Evolutionary conservation across 2,329 filamentous ascomycete genomes (phyloP).

Genomic region (Didymella keratinophila): DNA sequence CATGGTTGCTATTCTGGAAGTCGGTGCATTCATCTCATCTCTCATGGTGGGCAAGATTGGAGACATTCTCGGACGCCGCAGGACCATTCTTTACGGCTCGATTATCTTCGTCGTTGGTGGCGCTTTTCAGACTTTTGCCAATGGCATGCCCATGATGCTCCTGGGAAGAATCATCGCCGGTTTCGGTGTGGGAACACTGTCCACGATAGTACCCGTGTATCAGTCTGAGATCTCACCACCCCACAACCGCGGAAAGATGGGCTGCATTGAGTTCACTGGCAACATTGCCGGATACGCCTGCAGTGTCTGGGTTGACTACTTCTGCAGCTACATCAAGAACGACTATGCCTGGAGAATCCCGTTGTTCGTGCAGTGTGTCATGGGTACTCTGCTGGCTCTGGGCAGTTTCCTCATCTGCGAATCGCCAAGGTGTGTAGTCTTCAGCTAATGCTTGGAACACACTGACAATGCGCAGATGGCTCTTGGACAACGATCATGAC

Average conservation of each 20-base stretch:
- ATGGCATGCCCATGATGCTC: slow-evolving; percentile 86
- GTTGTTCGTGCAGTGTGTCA: slow-evolving; percentile 89
- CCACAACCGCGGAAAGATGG: slow-evolving; percentile 93
- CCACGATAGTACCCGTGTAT: slow-evolving; percentile 62
- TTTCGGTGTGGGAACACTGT: slow-evolving; percentile 60
- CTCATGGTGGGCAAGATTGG: slow-evolving; percentile 86
- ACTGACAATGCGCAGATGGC: slow-evolving; percentile 70
- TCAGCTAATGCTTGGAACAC: background rate
- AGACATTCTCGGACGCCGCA: slow-evolving; percentile 87
- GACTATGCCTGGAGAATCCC: slow-evolving; percentile 91
- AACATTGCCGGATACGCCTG: slow-evolving; percentile 96
- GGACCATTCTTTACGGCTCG: slow-evolving; percentile 92
- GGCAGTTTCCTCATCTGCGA: slow-evolving; percentile 95
- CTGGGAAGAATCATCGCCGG: slow-evolving; percentile 60
- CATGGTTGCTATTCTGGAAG: slow-evolving; percentile 96
- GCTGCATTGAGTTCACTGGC: slow-evolving; percentile 97
- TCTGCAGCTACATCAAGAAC: slow-evolving; percentile 86
- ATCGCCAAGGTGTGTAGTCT: slow-evolving; percentile 79
- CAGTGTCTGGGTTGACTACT: slow-evolving; percentile 98
- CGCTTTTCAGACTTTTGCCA: slow-evolving; percentile 81
- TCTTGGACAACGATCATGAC: slow-evolving; percentile 96
- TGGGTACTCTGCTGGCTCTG: slow-evolving; percentile 84
- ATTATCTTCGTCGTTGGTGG: slow-evolving; percentile 86
- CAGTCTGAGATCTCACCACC: slow-evolving; percentile 76
- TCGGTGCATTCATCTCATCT: slow-evolving; percentile 91